Conservation (phyloP, 2,329 filamentous ascomycete species). For the Rachicladosporium sp. region DNA sequence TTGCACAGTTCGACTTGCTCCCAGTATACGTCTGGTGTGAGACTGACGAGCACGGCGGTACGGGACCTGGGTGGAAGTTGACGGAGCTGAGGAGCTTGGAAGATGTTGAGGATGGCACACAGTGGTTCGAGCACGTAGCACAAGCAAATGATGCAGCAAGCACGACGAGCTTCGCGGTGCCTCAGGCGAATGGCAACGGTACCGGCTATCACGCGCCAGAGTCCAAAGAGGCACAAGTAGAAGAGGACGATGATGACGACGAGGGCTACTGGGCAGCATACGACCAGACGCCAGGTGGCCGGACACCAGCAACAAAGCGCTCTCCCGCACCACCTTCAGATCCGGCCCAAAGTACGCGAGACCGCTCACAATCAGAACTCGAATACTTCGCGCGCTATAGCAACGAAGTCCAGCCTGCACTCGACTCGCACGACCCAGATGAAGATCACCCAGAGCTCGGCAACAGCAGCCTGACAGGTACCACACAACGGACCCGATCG, state of each 20-base stretch:
- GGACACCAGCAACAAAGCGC: slow-evolving; percentile 42
- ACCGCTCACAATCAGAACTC: slow-evolving; percentile 40
- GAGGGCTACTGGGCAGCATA: slow-evolving; percentile 74
- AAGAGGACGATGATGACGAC: slow-evolving; percentile 52
- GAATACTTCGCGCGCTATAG: slow-evolving; percentile 69
- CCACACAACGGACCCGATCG: slow-evolving; percentile 1
- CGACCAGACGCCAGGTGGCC: slow-evolving; percentile 50
- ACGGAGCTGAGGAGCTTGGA: slow-evolving; percentile 53
- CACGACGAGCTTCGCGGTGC: slow-evolving; percentile 2
- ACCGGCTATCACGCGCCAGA: slow-evolving; percentile 6
- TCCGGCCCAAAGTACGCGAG: neutral
- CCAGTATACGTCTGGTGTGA: slow-evolving; percentile 60
- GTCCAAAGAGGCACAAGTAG: slow-evolving; percentile 11
- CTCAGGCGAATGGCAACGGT: slow-evolving; percentile 6
- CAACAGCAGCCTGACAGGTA: slow-evolving; percentile 42
- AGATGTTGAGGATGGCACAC: slow-evolving; percentile 44
- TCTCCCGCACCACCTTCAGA: slow-evolving; percentile 46
- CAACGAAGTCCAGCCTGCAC: slow-evolving; percentile 60
- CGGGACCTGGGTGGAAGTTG: slow-evolving; percentile 53
- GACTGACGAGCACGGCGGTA: slow-evolving; percentile 47
- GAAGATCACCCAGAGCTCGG: slow-evolving; percentile 41
- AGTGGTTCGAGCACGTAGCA: slow-evolving; percentile 44
- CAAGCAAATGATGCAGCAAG: slow-evolving; percentile 45
- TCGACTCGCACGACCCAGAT: slow-evolving; percentile 72
- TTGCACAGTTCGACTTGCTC: slow-evolving; percentile 49